Evolutionary conservation across 1,284 basidiomycete species (phyloP).

Genomic region (Caloboletus firmus): DNA sequence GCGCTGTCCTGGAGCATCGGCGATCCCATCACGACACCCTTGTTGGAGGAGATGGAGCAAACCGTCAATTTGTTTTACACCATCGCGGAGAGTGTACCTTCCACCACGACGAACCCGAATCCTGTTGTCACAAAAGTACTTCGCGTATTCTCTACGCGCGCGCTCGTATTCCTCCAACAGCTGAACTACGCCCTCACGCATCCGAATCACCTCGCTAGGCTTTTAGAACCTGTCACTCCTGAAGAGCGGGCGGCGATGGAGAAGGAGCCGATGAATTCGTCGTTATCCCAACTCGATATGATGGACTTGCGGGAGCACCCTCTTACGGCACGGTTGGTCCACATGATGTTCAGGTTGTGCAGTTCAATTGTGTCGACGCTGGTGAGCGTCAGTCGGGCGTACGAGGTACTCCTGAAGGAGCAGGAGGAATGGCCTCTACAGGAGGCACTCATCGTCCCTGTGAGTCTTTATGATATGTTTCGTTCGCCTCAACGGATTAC

Average conservation of each 20-base stretch:
- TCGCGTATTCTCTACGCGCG: slow-evolving; percentile 62
- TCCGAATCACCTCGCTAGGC: slow-evolving; percentile 80
- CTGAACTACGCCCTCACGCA: slow-evolving; percentile 89
- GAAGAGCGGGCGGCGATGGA: slow-evolving; percentile 74
- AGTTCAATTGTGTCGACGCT: slow-evolving; percentile 71
- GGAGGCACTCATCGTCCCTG: slow-evolving; percentile 70
- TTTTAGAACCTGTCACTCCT: slow-evolving; percentile 77
- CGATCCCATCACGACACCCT: slow-evolving; percentile 67
- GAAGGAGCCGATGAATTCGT: slow-evolving; percentile 46
- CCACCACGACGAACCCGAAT: slow-evolving; percentile 42
- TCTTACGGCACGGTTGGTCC: slow-evolving; percentile 66
- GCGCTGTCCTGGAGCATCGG: slow-evolving; percentile 80
- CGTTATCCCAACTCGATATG: slow-evolving; percentile 44
- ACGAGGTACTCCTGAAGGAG: slow-evolving; percentile 63
- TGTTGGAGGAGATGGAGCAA: slow-evolving; percentile 81
- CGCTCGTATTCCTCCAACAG: slow-evolving; percentile 79
- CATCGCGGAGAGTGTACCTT: slow-evolving; percentile 51
- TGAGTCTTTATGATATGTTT: slow-evolving; percentile 45
- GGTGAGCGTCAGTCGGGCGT: slow-evolving; percentile 68
- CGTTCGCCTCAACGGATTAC: neutral
- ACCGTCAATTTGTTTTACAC: slow-evolving; percentile 74
- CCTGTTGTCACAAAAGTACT: slow-evolving; percentile 60
- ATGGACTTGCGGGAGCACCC: slow-evolving; percentile 66
- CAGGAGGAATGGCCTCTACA: slow-evolving; percentile 70
- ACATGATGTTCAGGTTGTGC: slow-evolving; percentile 67